Evolutionary conservation across 805 yeast genomes (phyloP).

Genomic region (Wickerhamiella sorbophila): DNA sequence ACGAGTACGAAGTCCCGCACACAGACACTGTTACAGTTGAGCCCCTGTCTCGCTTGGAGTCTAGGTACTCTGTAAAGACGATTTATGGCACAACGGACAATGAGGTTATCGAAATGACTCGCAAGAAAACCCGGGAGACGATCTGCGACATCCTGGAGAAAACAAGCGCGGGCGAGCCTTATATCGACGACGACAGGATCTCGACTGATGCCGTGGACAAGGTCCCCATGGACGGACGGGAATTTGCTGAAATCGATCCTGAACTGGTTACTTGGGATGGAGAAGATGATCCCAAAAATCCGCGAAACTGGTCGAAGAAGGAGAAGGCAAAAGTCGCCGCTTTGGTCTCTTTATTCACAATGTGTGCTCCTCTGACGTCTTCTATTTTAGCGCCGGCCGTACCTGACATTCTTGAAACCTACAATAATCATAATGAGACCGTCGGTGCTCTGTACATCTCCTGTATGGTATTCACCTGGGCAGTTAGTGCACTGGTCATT

Average conservation of each 20-base stretch:
- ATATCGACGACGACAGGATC: constrained; percentile 13
- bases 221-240: constrained; percentile 33
- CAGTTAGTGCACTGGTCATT: constrained; percentile 47
- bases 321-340: constrained; percentile 33
- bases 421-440: constrained; percentile 30
- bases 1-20: not conserved
- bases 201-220: constrained; percentile 18
- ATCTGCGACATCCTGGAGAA: constrained; percentile 22
- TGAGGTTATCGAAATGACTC: constrained; percentile 27
- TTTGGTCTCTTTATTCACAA: constrained; percentile 40
- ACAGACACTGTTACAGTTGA: not conserved
- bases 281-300: constrained; percentile 43
- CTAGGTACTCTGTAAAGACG: constrained; percentile 18
- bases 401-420: constrained; percentile 32
- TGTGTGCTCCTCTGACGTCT: constrained; percentile 48
- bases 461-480: constrained; percentile 57
- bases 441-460: constrained; percentile 43
- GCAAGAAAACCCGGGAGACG: constrained; percentile 34
- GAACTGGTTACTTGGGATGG: constrained; percentile 59
- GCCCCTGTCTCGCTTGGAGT: not conserved
- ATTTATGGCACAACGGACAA: constrained; percentile 31
- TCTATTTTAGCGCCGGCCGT: constrained; percentile 51
- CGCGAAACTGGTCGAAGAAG: constrained; percentile 43
- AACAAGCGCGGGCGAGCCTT: constrained; percentile 7
- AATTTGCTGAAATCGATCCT: constrained; percentile 42